Conservation (phyloP, 495 filamentous ascomycete species). For the Penicillium goetzii region DNA sequence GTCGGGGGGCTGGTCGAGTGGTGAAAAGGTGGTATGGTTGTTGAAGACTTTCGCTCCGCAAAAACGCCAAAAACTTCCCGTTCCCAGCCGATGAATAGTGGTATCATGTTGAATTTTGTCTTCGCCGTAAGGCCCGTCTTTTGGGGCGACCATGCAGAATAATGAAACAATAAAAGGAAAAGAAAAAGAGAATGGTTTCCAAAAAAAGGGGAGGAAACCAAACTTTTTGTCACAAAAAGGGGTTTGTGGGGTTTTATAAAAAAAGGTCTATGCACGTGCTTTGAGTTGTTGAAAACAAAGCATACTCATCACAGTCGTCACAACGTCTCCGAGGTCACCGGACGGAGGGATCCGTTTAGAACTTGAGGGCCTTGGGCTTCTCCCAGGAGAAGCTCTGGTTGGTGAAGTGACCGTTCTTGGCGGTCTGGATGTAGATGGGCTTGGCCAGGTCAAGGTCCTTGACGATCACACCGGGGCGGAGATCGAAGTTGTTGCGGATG, state of each 20-base stretch:
- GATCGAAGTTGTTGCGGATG: constrained; percentile 93
- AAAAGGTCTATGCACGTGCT: constrained; percentile 53
- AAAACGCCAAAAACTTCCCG: constrained; percentile 53
- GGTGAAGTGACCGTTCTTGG: constrained; percentile 99
- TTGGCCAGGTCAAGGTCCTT: constrained; percentile 92
- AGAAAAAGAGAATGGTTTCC: constrained; percentile 22
- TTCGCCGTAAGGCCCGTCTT: constrained; percentile 47
- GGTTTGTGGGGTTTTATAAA: constrained; percentile 23
- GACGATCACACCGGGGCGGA: constrained; percentile 97
- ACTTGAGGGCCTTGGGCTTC: constrained; percentile 91
- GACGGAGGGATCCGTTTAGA: constrained; percentile 57
- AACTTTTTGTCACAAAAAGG: constrained; percentile 22
- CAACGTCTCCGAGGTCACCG: constrained; percentile 32
- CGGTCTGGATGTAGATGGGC: constrained; percentile 97
- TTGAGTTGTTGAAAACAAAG: constrained; percentile 69
- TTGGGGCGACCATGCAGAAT: constrained; percentile 49
- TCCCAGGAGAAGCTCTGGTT: constrained; percentile 98
- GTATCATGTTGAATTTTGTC: constrained; percentile 61
- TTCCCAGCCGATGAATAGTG: constrained; percentile 54
- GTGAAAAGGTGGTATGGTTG: constrained; percentile 32
- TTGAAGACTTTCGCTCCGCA: constrained; percentile 52
- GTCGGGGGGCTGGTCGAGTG: constrained; percentile 20
- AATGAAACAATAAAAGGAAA: constrained; percentile 42
- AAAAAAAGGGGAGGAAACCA: constrained; percentile 21
- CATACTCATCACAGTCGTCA: constrained; percentile 58